Conservation (phyloP, 2,329 filamentous ascomycete genomes). For the Alternaria arbusti region DNA sequence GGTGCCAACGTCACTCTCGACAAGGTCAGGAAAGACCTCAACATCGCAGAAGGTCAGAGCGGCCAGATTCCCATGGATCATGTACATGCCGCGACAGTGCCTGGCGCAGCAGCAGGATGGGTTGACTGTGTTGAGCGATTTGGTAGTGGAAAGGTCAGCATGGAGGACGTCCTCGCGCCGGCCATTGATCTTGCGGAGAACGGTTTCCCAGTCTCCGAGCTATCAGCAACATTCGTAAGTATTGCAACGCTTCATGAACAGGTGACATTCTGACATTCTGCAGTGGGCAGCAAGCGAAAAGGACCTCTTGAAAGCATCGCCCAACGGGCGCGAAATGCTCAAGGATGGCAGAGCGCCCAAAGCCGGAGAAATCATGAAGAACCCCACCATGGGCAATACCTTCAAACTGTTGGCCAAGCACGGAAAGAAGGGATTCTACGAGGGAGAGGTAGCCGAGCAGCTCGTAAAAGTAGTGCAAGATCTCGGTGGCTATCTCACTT, state of each 20-base stretch:
- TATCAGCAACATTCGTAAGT: slow-evolving; percentile 72
- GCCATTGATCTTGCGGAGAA: slow-evolving; percentile 86
- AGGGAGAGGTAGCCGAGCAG: slow-evolving; percentile 79
- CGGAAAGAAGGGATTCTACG: slow-evolving; percentile 91
- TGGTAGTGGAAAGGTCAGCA: slow-evolving; percentile 80
- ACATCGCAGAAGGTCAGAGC: slow-evolving; percentile 63
- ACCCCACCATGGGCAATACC: slow-evolving; percentile 79
- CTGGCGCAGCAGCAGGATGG: slow-evolving; percentile 93
- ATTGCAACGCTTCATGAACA: neutral
- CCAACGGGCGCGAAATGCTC: slow-evolving; percentile 86
- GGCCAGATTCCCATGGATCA: slow-evolving; percentile 74
- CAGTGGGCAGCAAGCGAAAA: slow-evolving; percentile 76
- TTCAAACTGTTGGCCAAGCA: slow-evolving; percentile 79
- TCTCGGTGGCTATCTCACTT: slow-evolving; percentile 76
- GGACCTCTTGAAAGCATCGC: slow-evolving; percentile 73
- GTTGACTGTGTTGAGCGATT: slow-evolving; percentile 86
- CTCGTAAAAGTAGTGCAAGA: slow-evolving; percentile 78
- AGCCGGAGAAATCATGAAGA: slow-evolving; percentile 88
- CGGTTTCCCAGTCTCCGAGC: slow-evolving; percentile 87
- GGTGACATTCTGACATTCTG: slow-evolving; percentile 6
- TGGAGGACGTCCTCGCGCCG: slow-evolving; percentile 80
- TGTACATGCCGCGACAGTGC: slow-evolving; percentile 83
- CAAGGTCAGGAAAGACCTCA: slow-evolving; percentile 71
- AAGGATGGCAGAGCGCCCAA: slow-evolving; percentile 78
- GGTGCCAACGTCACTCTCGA: slow-evolving; percentile 73